These are phyloP conservation scores for Epichloe brachyelytri DNA, from an alignment of 2,329 filamentous ascomycete genomes.

Conservation along the genomic window DNA sequence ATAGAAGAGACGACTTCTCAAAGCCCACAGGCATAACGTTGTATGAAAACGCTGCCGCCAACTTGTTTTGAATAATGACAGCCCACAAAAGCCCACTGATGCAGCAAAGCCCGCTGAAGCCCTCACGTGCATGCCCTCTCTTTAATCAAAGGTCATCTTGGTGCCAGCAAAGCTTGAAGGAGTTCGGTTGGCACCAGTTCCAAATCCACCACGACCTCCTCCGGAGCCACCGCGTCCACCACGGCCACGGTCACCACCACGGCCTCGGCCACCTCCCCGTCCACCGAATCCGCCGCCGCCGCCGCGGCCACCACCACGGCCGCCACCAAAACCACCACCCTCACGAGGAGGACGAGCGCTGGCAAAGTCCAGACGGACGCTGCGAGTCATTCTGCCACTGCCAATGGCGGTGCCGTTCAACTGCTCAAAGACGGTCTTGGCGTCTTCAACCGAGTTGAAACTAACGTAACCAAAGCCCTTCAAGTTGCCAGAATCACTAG, in stretches of 20 bases:
- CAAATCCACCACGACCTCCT: conserved; percentile 38
- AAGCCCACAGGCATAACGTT: conserved; percentile 31
- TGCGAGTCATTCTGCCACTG: conserved; percentile 55
- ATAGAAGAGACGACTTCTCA: conserved; percentile 37
- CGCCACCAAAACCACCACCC: conserved; percentile 36
- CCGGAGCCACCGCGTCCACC: conserved; percentile 37
- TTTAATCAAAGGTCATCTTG: conserved; percentile 59
- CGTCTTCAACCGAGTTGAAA: conserved; percentile 72
- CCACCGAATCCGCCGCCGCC: conserved; percentile 28
- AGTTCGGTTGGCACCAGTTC: conserved; percentile 33
- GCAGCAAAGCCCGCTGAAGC: conserved; percentile 28
- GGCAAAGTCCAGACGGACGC: conserved; percentile 74
- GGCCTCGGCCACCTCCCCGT: conserved; percentile 25
- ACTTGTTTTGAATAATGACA: conserved; percentile 37
- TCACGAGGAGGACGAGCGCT: conserved; percentile 50
- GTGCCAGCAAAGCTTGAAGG: conserved; percentile 46
- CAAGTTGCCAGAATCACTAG: conserved; percentile 61
- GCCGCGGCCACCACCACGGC: conserved; percentile 39
- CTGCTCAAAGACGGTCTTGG: conserved; percentile 57
- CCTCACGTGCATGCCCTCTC: conserved; percentile 23
- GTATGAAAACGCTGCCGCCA: conserved; percentile 16
- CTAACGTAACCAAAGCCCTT: conserved; percentile 92
- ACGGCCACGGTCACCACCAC: conserved; percentile 22
- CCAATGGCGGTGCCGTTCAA: conserved; percentile 55
- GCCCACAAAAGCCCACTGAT: conserved; percentile 38